Evolutionary conservation across 2,329 filamentous ascomycete genomes (phyloP).

Genomic region (Fusarium irregulare): DNA sequence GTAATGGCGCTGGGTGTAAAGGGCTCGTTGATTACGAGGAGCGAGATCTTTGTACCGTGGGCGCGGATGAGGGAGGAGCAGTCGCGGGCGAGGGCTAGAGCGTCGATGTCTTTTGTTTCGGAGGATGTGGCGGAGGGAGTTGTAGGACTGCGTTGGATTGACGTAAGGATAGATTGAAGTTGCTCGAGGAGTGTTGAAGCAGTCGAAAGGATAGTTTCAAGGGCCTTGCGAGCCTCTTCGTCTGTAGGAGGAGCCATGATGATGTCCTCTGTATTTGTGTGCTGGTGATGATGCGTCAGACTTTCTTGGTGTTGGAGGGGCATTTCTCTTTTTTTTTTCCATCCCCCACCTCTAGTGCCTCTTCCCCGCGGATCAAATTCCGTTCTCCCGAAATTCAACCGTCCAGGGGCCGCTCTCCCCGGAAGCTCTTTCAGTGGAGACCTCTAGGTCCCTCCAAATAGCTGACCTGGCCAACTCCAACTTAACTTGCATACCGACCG

Average conservation of each 20-base stretch:
- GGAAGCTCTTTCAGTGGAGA: slow-evolving; percentile 42
- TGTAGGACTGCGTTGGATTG: slow-evolving; percentile 50
- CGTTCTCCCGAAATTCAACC: slow-evolving; percentile 37
- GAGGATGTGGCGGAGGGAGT: slow-evolving; percentile 24
- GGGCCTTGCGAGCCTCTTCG: slow-evolving; percentile 49
- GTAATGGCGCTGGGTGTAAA: slow-evolving; percentile 83
- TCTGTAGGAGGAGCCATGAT: slow-evolving; percentile 44
- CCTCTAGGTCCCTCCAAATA: slow-evolving; percentile 28
- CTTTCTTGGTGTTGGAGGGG: slow-evolving; percentile 43
- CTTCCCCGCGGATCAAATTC: slow-evolving; percentile 20
- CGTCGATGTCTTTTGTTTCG: slow-evolving; percentile 56
- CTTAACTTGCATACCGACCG: slow-evolving; percentile 19
- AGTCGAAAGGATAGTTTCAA: slow-evolving; percentile 54
- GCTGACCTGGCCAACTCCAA: slow-evolving; percentile 41
- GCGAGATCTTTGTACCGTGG: slow-evolving; percentile 87
- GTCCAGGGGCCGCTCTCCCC: slow-evolving; percentile 27
- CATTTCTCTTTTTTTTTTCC: slow-evolving; percentile 24
- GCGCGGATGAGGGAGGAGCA: slow-evolving; percentile 79
- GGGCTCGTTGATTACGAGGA: slow-evolving; percentile 86
- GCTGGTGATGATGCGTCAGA: slow-evolving; percentile 12
- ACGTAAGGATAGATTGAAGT: slow-evolving; percentile 56
- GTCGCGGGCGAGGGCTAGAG: slow-evolving; percentile 77
- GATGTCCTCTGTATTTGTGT: not conserved
- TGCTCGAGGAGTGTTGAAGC: slow-evolving; percentile 55
- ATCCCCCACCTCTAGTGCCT: slow-evolving; percentile 39